These are phyloP conservation scores for Carex kokanica DNA, from an alignment of 176 grass and related monocot species.

Conservation along the genomic window DNA sequence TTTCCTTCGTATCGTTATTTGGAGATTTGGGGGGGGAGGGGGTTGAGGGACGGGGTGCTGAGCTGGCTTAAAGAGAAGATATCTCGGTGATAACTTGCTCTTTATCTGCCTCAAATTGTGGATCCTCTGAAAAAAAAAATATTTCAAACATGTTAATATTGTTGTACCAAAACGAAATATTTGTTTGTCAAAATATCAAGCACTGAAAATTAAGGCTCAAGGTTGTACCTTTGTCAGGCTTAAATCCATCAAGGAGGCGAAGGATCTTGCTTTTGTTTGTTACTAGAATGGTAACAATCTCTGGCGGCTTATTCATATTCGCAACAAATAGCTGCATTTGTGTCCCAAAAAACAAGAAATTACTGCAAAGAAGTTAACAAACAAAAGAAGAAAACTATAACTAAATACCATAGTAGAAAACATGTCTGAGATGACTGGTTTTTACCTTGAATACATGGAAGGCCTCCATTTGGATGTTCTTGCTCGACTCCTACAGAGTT, in stretches of 20 bases:
- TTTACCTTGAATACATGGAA: conserved; percentile 96
- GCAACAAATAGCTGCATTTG: conserved; percentile 67
- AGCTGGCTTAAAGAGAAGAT: conserved; percentile 44
- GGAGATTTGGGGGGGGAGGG: neutral
- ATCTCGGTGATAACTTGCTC: conserved; percentile 87
- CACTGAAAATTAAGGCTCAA: neutral
- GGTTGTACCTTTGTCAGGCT: conserved; percentile 85
- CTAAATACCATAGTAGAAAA: neutral
- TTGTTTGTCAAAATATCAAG: neutral
- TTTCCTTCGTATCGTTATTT: neutral
- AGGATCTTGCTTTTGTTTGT: conserved; percentile 93
- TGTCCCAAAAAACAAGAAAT: conserved; percentile 16
- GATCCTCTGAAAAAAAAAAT: conserved; percentile 63
- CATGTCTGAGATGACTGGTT: neutral
- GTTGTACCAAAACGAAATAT: neutral
- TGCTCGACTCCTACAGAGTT: conserved; percentile 77
- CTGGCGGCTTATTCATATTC: conserved; percentile 77
- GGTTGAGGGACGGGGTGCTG: neutral
- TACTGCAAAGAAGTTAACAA: conserved; percentile 13
- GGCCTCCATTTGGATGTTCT: conserved; percentile 92
- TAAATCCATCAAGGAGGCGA: conserved; percentile 74
- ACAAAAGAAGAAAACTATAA: conserved; percentile 11
- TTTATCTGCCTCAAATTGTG: conserved; percentile 97
- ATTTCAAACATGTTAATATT: neutral
- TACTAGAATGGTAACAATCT: conserved; percentile 73